phyloP scores from a whole-genome alignment of 2,329 filamentous ascomycete species.

The Beauveria bassiana region DNA sequence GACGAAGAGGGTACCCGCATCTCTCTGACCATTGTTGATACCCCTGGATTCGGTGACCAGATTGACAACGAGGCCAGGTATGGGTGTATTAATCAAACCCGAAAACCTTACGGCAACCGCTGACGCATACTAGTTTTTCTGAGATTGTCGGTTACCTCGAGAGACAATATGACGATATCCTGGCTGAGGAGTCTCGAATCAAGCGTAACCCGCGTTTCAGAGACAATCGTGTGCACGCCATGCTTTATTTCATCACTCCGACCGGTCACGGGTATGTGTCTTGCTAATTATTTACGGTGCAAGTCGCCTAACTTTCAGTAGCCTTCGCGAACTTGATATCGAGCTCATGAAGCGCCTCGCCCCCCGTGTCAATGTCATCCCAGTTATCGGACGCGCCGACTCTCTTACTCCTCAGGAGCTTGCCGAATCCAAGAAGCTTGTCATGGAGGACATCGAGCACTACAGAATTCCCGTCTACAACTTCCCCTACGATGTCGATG shows the following conservation, averaged over 20 bases:
- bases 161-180: slow-evolving; percentile 98
- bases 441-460: slow-evolving; percentile 99
- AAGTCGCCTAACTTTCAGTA: slow-evolving; percentile 24
- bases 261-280: slow-evolving; percentile 77
- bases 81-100: slow-evolving; percentile 13
- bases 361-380: slow-evolving; percentile 96
- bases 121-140: slow-evolving; percentile 58
- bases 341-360: slow-evolving; percentile 99
- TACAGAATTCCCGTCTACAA: slow-evolving; percentile 99
- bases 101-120: not conserved
- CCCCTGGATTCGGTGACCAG: slow-evolving; percentile 95
- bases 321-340: slow-evolving; percentile 96
- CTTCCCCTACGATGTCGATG: slow-evolving; percentile 99
- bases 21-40: slow-evolving; percentile 96
- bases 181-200: slow-evolving; percentile 98
- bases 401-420: slow-evolving; percentile 93
- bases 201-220: slow-evolving; percentile 99
- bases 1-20: slow-evolving; percentile 98
- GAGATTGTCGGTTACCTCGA: slow-evolving; percentile 98
- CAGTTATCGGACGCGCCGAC: slow-evolving; percentile 97
- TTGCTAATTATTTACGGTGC: not conserved
- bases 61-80: slow-evolving; percentile 99
- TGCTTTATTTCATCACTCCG: slow-evolving; percentile 98
- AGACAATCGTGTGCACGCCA: slow-evolving; percentile 95
- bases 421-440: slow-evolving; percentile 98